Percentiles rank a stretch among this genome's conserved stretches.
Conservation (phyloP, 371 early-diverging fungal species). For the Syncephalis plumigaleata region DNA sequence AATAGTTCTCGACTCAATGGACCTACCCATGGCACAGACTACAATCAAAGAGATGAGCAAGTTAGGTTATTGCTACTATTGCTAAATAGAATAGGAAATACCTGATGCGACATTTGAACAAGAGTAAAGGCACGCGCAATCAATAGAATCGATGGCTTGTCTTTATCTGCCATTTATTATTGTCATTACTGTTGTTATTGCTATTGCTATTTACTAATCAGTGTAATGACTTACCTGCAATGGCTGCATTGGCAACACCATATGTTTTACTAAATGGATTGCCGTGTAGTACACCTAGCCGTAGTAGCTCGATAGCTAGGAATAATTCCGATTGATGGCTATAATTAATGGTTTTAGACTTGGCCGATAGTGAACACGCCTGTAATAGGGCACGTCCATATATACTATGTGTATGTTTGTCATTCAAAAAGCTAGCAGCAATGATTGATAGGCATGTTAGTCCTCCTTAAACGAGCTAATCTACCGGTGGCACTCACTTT, state of each 20-base stretch:
- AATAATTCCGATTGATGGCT: constrained; percentile 23
- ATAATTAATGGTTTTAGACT: constrained; percentile 6
- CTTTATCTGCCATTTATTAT: constrained; percentile 11
- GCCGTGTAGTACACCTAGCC: constrained; percentile 28
- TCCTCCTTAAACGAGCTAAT: constrained; percentile 7
- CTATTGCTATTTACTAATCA: constrained; percentile 1
- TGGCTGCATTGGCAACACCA: constrained; percentile 15
- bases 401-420: constrained; percentile 6
- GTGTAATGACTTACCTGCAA: constrained; percentile 13
- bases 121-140: constrained; percentile 36
- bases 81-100: too few species aligned
- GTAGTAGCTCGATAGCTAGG: constrained; percentile 36
- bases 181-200: background rate
- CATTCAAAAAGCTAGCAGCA: constrained; percentile 11
- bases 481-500: constrained; percentile 5
- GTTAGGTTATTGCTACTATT: background rate
- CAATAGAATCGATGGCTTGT: constrained; percentile 19
- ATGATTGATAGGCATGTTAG: constrained; percentile 8
- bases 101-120: constrained; percentile 24
- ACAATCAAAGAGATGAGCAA: background rate
- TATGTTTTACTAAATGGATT: constrained; percentile 30
- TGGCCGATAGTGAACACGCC: constrained; percentile 5
- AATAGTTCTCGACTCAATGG: constrained; percentile 53
- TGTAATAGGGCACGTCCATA: constrained; percentile 12
- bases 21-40: constrained; percentile 38